These are phyloP conservation scores for Jatropha curcas DNA, from an alignment of 345 rosid species.

Conservation along the genomic window DNA sequence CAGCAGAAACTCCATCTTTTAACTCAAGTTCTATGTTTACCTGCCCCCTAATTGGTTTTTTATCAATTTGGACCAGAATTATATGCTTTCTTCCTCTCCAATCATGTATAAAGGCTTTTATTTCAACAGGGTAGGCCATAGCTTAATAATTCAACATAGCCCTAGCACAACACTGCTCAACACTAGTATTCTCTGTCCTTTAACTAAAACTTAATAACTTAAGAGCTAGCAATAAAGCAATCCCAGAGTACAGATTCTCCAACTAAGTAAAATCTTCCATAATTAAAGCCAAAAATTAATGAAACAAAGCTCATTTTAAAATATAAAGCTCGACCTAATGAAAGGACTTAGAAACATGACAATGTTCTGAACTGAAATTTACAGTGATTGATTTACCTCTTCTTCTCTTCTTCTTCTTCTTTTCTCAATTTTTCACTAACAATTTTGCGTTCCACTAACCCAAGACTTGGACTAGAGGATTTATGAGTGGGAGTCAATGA, in stretches of 20 bases:
- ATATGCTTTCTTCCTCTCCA: not conserved
- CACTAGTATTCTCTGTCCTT: constrained; percentile 1
- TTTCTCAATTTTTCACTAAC: constrained; percentile 63
- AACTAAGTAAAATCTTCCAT: not conserved
- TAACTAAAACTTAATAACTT: not conserved
- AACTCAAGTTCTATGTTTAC: not conserved
- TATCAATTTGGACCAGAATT: not conserved
- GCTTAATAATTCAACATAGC: not conserved
- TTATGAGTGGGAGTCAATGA: constrained; percentile 63
- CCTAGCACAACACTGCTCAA: not conserved
- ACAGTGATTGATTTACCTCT: constrained; percentile 56
- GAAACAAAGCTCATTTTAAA: not conserved
- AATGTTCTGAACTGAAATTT: constrained; percentile 5
- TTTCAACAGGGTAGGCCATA: too few relatives aligned
- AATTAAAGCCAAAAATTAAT: constrained; percentile 2
- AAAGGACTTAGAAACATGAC: not conserved
- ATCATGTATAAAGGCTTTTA: not conserved
- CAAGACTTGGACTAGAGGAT: constrained; percentile 66
- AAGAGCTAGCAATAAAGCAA: not conserved
- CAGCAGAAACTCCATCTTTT: not conserved
- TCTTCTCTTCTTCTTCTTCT: constrained; percentile 83
- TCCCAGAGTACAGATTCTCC: not conserved
- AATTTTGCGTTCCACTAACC: constrained; percentile 60
- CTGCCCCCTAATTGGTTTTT: not conserved
- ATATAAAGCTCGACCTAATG: constrained; percentile 8